Evolutionary conservation across 1,284 basidiomycete genomes (phyloP), one percentile per base, ranked within the genome.

Genomic region (Cutaneotrichosporon sp.): DNA sequence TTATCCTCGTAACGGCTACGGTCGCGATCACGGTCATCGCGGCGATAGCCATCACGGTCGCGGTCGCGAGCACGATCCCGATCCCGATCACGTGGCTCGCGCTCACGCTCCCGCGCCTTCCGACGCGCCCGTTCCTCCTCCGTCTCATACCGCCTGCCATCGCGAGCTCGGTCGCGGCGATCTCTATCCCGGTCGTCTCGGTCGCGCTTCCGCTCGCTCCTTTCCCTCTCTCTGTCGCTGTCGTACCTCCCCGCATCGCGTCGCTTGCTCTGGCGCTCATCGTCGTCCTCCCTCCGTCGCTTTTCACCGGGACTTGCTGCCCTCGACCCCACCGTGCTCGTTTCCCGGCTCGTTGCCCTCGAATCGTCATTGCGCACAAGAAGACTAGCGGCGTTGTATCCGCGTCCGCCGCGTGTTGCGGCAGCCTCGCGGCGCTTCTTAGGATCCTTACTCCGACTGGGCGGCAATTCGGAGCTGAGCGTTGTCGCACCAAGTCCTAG

Each of bases 401-500:
- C 73, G 43, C 72, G 65, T 4, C 70, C 70, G 14, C 63, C 61
- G 39, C 66, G 60, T 51, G 67, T 70, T 3, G 53, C 52, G 24
- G 50, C 46, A 45, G 63, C 64, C 41, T 66, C 60, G 25, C 51
- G 52, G 31, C 63, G 58, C 31, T 64, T 65, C 50, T 60, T 52
- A 8, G 50, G 49, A 17, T 59, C 60, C 48, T 54, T 58, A 16
- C 60, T 60, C 16, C 51, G 46, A 20, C 53, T 57, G 5, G 66
- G 64, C 11, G 65, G 63, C 4, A 70, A 46, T 31, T 65, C 60
- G 5, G 59, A 52, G 11, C 61, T 50, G 26, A 74, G 54, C 4
- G 72, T 86, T 69, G 93, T 96, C 3, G 92, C 92, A 2, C 92
- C 92, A 32, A 97, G 86, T 0, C 92, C 92, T 4, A 96, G 77